Conservation (phyloP, 176 grass and related monocot genomes). For the Zea luxurians region DNA sequence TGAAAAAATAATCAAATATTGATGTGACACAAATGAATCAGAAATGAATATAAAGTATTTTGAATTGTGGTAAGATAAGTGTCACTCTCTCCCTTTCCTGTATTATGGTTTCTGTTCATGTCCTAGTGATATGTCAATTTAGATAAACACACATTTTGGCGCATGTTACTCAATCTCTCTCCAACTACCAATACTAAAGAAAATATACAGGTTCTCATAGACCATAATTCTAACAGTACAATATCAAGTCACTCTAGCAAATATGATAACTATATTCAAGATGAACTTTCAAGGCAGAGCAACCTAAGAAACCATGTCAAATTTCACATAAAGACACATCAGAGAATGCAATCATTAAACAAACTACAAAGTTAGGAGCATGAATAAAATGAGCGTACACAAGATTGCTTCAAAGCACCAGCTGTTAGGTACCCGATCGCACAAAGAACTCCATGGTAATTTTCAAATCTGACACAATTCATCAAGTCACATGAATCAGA, state of each 20-base stretch:
- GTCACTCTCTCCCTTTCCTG: too few species aligned
- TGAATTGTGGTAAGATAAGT: too few species aligned
- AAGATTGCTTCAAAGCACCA: constrained; percentile 74
- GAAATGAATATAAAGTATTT: not conserved
- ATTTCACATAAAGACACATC: constrained; percentile 28
- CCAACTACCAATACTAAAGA: constrained; percentile 3
- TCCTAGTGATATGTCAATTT: too few species aligned
- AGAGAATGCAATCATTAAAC: constrained; percentile 31
- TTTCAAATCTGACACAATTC: constrained; percentile 76
- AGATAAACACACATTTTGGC: not conserved
- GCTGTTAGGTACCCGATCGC: constrained; percentile 74
- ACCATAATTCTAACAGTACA: constrained; percentile 6
- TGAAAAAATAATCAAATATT: not conserved
- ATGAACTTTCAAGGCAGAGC: constrained; percentile 2
- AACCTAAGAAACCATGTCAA: constrained; percentile 20
- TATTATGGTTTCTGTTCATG: too few species aligned
- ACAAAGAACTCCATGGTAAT: constrained; percentile 77
- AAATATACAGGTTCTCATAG: constrained; percentile 17
- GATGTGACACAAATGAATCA: not conserved
- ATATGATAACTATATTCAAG: constrained; percentile 9
- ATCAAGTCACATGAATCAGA: constrained; percentile 44
- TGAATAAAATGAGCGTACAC: constrained; percentile 49
- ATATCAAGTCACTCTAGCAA: constrained; percentile 17
- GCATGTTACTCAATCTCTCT: not conserved
- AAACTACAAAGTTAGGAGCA: constrained; percentile 24